Base-by-base conservation (phyloP, 208 protist species). In the Porcisia deanei region DNA sequence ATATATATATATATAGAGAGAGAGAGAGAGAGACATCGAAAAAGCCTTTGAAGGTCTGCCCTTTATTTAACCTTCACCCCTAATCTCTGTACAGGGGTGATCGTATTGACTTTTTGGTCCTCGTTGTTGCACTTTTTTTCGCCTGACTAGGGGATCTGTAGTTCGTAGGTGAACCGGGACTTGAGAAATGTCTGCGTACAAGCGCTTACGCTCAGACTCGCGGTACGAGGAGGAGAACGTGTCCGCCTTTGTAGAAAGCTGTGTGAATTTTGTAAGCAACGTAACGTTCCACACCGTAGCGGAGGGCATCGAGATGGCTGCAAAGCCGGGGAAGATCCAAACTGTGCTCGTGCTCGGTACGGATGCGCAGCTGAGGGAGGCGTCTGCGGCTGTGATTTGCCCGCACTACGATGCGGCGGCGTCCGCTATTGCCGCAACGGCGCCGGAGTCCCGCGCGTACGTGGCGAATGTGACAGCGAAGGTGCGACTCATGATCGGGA, bases 341-440 rank as follows among this genome's bases (percentile, higher is more conserved):
- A 81, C 76, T 34, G 79, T 94, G 18, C 81, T 94, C 18, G 79
- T 93, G 18, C 73, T 95, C n/a, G 89, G 88, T 37, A 88, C 58
- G 10, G 76, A 77, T 10, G 45, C 77, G 54, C 75, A 83, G 47
- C 64, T 93, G 52, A 34, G 53, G 39, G 76, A 91, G 54, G 57
- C 63, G 0, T 0, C 65, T 1, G 39, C 73, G 20, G n/a, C 34
- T 12, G 14, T 71, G 34, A 25, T 61, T 18, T 76, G 71, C 52
- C 71, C 70, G 20, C 18, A 61, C 52, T 73, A 73, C 39, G 77
- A 77, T 45, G 61, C 64, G 22, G 58, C 67, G 14, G 71, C n/a
- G 18, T 52, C 45, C 7, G 66, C 66, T 25, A 66, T 58, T 8
- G 78, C 86, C 18, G 63, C 60, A 14, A 57, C 74, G 6, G 79